phyloP scores from a whole-genome alignment of 2,329 filamentous ascomycete species.

The Ceratocystis colombiana region DNA sequence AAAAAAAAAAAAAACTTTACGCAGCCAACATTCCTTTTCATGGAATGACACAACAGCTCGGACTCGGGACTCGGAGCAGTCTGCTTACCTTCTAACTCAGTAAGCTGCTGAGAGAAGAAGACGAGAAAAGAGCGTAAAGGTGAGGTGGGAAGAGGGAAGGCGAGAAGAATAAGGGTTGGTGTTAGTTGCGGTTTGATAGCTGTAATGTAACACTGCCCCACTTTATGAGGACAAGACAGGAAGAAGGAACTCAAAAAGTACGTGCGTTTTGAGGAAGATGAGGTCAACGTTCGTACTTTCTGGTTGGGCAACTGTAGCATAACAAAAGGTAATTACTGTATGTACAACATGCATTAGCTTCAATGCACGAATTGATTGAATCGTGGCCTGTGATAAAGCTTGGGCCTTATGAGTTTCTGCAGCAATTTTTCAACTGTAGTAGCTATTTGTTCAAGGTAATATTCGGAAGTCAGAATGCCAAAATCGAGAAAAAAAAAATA shows the following conservation, averaged over 20 bases:
- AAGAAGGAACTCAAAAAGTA: slow-evolving; percentile 4
- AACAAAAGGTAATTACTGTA: neutral
- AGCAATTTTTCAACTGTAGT: too few relatives aligned
- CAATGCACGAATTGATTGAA: neutral
- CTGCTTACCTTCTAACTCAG: neutral
- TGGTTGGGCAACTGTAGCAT: neutral
- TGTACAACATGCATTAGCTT: slow-evolving; percentile 4
- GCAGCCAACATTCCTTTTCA: neutral
- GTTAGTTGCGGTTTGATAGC: neutral
- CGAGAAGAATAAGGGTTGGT: neutral
- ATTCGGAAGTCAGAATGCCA: neutral
- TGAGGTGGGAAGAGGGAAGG: neutral
- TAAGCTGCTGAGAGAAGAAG: neutral
- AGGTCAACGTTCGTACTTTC: neutral
- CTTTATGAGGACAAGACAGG: slow-evolving; percentile 3
- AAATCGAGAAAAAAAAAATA: slow-evolving; percentile 1
- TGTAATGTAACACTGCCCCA: slow-evolving; percentile 9
- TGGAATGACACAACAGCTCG: neutral
- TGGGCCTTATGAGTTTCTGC: neutral
- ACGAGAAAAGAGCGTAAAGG: neutral
- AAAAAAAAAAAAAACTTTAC: neutral
- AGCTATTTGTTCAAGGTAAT: neutral
- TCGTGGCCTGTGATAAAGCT: neutral
- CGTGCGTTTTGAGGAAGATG: neutral
- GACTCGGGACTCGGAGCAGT: neutral